Evolutionary conservation across 169 alveolate genomes (phyloP).

Genomic region (Plasmodium billcollinsi): DNA sequence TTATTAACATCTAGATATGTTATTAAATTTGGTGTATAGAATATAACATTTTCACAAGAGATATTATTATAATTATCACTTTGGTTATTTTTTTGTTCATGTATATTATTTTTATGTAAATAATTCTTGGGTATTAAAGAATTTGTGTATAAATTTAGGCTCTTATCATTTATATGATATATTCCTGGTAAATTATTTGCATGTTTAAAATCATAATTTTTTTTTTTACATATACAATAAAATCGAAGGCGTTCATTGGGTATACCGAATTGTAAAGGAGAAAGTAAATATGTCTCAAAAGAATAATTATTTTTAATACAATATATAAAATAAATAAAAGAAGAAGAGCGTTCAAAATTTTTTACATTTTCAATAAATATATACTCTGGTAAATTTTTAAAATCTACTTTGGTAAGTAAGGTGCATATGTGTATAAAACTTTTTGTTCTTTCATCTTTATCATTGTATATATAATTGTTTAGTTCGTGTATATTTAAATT

Average conservation of each 20-base stretch:
- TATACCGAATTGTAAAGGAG: conserved; percentile 70
- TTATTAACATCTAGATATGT: conserved; percentile 54
- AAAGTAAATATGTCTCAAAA: conserved; percentile 59
- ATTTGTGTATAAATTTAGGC: conserved; percentile 7
- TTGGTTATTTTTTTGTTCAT: too few species aligned
- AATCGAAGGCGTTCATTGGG: conserved; percentile 76
- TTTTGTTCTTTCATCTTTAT: conserved; percentile 44
- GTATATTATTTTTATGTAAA: not conserved
- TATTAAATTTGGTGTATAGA: conserved; percentile 55
- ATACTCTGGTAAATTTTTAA: conserved; percentile 49
- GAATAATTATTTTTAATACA: conserved; percentile 50
- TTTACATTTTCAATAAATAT: conserved; percentile 72
- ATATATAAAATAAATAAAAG: conserved; percentile 61
- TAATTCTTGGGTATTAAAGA: conserved; percentile 41
- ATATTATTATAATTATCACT: too few species aligned
- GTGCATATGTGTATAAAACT: conserved; percentile 68
- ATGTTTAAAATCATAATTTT: not conserved
- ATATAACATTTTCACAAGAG: not conserved
- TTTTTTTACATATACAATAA: conserved; percentile 65
- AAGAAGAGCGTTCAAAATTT: conserved; percentile 57
- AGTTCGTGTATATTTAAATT: conserved; percentile 14
- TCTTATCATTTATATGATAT: not conserved
- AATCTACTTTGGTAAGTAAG: conserved; percentile 30
- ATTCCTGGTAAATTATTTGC: not conserved
- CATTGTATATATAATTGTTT: conserved; percentile 10